These are phyloP conservation scores for Penicillium sumatraense DNA, from an alignment of 2,329 filamentous ascomycete genomes.

Conservation along the genomic window DNA sequence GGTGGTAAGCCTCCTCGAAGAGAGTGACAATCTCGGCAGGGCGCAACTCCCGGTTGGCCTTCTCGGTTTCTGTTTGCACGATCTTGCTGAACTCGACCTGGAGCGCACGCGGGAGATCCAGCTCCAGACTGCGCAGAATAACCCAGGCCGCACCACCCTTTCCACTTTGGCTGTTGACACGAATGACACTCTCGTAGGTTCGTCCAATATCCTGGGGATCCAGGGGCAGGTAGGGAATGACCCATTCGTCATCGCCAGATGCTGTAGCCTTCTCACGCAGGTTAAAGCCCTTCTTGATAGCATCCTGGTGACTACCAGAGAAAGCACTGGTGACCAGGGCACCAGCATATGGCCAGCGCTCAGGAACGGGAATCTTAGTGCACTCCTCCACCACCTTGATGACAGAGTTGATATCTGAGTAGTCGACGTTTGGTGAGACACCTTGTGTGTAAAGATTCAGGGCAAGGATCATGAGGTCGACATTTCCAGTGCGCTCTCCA, in stretches of 20 bases:
- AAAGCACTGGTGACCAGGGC: slow-evolving; percentile 68
- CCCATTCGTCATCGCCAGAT: slow-evolving; percentile 71
- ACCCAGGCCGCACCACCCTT: slow-evolving; percentile 96
- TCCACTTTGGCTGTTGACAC: slow-evolving; percentile 94
- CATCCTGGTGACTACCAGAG: slow-evolving; percentile 90
- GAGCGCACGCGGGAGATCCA: slow-evolving; percentile 89
- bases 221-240: slow-evolving; percentile 88
- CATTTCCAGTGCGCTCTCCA: slow-evolving; percentile 93
- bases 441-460: slow-evolving; percentile 96
- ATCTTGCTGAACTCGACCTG: slow-evolving; percentile 89
- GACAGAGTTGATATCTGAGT: slow-evolving; percentile 82
- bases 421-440: slow-evolving; percentile 81
- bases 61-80: slow-evolving; percentile 81
- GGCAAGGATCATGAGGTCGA: slow-evolving; percentile 89
- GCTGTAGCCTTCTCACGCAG: slow-evolving; percentile 65
- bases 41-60: slow-evolving; percentile 80
- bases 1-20: slow-evolving; percentile 88
- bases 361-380: slow-evolving; percentile 93
- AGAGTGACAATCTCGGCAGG: slow-evolving; percentile 81
- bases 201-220: slow-evolving; percentile 92
- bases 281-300: slow-evolving; percentile 86
- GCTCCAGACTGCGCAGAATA: slow-evolving; percentile 82
- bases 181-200: slow-evolving; percentile 97
- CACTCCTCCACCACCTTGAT: slow-evolving; percentile 89
- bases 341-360: slow-evolving; percentile 86